Conservation (phyloP, 768 basidiomycete species). For the Clitopilus passeckerianus region DNA sequence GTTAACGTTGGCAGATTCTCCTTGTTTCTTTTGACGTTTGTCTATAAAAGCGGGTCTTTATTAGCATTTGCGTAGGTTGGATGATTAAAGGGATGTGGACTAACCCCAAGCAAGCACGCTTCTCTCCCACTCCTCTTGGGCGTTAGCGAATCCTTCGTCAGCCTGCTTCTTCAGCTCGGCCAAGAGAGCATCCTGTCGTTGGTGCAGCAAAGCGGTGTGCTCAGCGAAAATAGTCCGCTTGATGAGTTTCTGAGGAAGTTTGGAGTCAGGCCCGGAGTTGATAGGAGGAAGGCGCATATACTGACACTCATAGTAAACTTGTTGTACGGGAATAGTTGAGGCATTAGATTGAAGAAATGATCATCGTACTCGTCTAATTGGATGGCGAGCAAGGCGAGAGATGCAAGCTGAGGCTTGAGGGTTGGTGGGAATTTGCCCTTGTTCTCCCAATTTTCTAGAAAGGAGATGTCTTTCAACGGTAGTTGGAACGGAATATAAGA, state of each 20-base stretch:
- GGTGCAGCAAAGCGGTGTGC: slow-evolving; percentile 60
- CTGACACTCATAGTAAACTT: slow-evolving; percentile 87
- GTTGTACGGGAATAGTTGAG: slow-evolving; percentile 88
- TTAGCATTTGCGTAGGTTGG: background rate
- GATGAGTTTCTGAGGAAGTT: slow-evolving; percentile 71
- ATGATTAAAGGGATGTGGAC: slow-evolving; percentile 1
- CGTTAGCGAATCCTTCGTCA: slow-evolving; percentile 59
- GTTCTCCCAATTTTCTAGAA: slow-evolving; percentile 65
- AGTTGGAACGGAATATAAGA: background rate
- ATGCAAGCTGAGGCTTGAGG: slow-evolving; percentile 68
- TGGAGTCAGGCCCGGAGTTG: background rate
- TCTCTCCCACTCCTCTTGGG: slow-evolving; percentile 75
- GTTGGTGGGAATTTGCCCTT: slow-evolving; percentile 88
- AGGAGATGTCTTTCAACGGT: background rate
- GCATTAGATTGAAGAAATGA: slow-evolving; percentile 87
- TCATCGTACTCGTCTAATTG: slow-evolving; percentile 87
- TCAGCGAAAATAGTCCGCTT: slow-evolving; percentile 82
- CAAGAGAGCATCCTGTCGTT: slow-evolving; percentile 67
- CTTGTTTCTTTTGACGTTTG: slow-evolving; percentile 53
- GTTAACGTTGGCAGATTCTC: slow-evolving; percentile 23
- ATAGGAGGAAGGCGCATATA: slow-evolving; percentile 5
- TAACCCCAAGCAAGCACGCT: slow-evolving; percentile 65
- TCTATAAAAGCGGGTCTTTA: slow-evolving; percentile 23
- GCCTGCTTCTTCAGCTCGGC: slow-evolving; percentile 58
- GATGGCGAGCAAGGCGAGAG: slow-evolving; percentile 75